Base-by-base conservation (phyloP, 768 basidiomycete species). In the Cystobasidium ongulense region DNA sequence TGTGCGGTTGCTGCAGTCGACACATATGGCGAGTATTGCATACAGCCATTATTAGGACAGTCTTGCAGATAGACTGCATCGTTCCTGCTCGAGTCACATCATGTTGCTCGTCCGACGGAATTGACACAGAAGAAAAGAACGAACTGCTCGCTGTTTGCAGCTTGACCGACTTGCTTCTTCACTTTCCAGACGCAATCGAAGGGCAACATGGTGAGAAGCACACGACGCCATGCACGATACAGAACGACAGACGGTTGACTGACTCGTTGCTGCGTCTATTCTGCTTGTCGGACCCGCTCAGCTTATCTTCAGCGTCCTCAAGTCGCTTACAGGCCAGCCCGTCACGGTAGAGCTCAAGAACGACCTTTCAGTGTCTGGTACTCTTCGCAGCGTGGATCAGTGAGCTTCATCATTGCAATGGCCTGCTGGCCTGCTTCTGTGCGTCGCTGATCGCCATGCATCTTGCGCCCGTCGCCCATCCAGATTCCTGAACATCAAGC, bases 251-350 rank as follows among this genome's bases (percentile, higher is more conserved):
- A 41, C 39, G 39, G 18, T 41, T 41, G 8, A 8, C 7, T 8
- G 7, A 7, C 39, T 41, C 18, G 39, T 18, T 41, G 18, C 18
- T 41, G 39, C 39, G 18, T 41, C 8, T 59, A 27, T 59, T 59
- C 57, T 13, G 8, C 63, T 52, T 46, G 46, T 50, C 46, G 46
- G 15, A 39, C 39, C 39, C 36, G 21, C 70, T 27, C 75, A 90
- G 92, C 88, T 95, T 78, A 94, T 92, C 77, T 92, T 91, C 84
- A 97, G 94, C 54, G 94, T 98, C 31, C 98, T 99, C 88, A 98
- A 98, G 83, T 98, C 96, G 10, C 87, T 99, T 36, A 97, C 94
- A 11, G 79, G 97, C 82, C 95, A 98, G 80, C 87, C 89, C 79
- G 94, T 98, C 78, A 92, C 91, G 8, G 77, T 78, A 63, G 77